These are phyloP conservation scores for Sequoia sempervirens DNA, from an alignment of 75 land plant species.

Conservation along the genomic window DNA sequence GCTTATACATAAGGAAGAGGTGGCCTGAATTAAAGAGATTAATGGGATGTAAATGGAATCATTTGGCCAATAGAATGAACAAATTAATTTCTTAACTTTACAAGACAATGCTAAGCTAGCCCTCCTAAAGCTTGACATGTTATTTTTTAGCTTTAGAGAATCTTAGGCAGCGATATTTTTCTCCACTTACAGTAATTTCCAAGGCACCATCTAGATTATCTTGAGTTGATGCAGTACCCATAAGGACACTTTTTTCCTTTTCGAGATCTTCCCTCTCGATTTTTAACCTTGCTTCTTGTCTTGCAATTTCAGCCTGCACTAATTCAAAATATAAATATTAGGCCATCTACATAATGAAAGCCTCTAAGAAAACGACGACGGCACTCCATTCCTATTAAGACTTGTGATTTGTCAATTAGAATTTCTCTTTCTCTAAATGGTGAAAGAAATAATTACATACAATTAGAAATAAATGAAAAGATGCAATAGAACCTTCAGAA, in stretches of 20 bases:
- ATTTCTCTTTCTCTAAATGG: neutral
- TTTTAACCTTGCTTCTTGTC: conserved; percentile 87
- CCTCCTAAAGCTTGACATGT: conserved; percentile 8
- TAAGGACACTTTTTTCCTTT: conserved; percentile 92
- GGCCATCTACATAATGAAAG: neutral
- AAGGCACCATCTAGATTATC: conserved; percentile 95
- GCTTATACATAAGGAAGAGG: neutral
- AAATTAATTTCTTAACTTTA: neutral
- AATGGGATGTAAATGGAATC: neutral
- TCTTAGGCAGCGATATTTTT: conserved; percentile 89
- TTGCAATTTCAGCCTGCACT: conserved; percentile 79
- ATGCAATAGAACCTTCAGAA: neutral
- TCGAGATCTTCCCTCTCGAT: conserved; percentile 88
- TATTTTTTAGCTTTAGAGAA: conserved; percentile 96
- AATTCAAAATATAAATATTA: conserved; percentile 5
- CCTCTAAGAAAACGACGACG: neutral
- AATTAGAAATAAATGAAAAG: neutral
- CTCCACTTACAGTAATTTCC: conserved; percentile 94
- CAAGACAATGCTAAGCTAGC: neutral
- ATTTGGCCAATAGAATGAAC: neutral
- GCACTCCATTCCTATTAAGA: neutral
- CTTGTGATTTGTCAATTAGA: neutral
- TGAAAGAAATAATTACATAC: neutral
- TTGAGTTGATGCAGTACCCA: conserved; percentile 92
- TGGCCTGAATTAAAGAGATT: neutral